A percentile compares a stretch with the other conserved stretches of the same genome.
Conservation (phyloP, 495 filamentous ascomycete species). For the Neurospora pannonica region DNA sequence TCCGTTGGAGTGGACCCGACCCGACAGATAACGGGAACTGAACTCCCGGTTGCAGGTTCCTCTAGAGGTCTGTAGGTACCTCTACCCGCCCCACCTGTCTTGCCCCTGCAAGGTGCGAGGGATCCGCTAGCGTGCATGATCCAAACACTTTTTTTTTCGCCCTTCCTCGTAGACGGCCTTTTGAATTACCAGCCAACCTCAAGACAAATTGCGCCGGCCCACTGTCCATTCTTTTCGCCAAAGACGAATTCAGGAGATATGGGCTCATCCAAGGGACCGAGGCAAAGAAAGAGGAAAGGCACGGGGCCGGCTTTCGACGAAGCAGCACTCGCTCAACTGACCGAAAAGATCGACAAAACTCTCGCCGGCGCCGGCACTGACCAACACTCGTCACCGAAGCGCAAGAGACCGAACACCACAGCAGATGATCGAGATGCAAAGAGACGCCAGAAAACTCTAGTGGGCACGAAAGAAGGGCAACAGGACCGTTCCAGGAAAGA, state of each 20-base stretch:
- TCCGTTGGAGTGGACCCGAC: neutral
- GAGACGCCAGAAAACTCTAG: conserved; percentile 34
- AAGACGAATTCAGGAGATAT: conserved; percentile 1
- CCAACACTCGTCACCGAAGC: conserved; percentile 29
- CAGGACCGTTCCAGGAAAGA: neutral
- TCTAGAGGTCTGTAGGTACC: neutral
- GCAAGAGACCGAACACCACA: conserved; percentile 30
- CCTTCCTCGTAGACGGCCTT: neutral
- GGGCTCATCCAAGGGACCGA: conserved; percentile 13
- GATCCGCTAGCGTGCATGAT: neutral
- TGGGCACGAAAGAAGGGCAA: conserved; percentile 12
- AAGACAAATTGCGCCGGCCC: neutral
- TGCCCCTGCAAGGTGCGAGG: neutral
- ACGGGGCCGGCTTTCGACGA: conserved; percentile 46
- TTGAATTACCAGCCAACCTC: neutral
- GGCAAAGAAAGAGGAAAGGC: conserved; percentile 14
- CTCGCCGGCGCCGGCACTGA: conserved; percentile 23
- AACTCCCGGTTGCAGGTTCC: neutral
- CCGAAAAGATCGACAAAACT: conserved; percentile 53
- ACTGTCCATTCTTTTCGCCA: neutral
- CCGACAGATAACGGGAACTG: neutral
- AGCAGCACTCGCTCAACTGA: conserved; percentile 51
- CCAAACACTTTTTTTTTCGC: neutral
- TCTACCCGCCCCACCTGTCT: neutral
- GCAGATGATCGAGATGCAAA: conserved; percentile 34